Evolutionary conservation across 2,329 filamentous ascomycete species (phyloP), one percentile per base, ranked within the genome.

Genomic region (Talaromyces verruculosus): DNA sequence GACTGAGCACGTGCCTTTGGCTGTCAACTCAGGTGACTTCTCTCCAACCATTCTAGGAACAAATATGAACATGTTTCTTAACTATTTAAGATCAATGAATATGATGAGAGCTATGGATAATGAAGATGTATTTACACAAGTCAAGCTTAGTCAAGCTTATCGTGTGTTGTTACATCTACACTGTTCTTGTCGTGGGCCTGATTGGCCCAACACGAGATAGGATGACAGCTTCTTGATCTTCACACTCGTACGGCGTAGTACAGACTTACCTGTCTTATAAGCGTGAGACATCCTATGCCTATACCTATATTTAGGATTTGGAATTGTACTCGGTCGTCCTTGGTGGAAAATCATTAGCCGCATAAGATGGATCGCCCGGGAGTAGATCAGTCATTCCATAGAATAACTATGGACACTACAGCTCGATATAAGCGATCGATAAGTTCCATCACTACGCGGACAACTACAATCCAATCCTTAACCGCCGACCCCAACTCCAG

Each of bases 1-100:
- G 49, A 25, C 64, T 37, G 60, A 59, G 64, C 64, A 66, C 64
- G 64, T 66, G 64, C 64, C 41, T 25, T 25, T 22, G 15, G 37
- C 30, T 10, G 33, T 41, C 55, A 10, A 13, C 19, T 55, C 51
- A 55, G 51, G 28, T 55, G 51, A 55, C 15, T 22, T 57, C 11
- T 55, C 17, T 22, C 30, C 51, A 35, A 19, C 15, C 51, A 30
- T 53, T 13, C 30, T 28, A 19, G 28, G 28, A 19, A 55, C 28
- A 55, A 15, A 5, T 10, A 51, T 51, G 25, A 30, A 17, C 25
- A 5, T 51, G n/a, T 49, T 33, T 57, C n/a, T 39, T 39, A 6
- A 4, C 8, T 57, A 17, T 22, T 53, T 1, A 37, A 15, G 30
- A 37, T 55, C 30, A 37, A n/a, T 37, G 30, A 4, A 22, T 5